These are phyloP conservation scores for Verticillium zaregamsianum DNA, from an alignment of 2,329 filamentous ascomycete species.

Conservation along the genomic window DNA sequence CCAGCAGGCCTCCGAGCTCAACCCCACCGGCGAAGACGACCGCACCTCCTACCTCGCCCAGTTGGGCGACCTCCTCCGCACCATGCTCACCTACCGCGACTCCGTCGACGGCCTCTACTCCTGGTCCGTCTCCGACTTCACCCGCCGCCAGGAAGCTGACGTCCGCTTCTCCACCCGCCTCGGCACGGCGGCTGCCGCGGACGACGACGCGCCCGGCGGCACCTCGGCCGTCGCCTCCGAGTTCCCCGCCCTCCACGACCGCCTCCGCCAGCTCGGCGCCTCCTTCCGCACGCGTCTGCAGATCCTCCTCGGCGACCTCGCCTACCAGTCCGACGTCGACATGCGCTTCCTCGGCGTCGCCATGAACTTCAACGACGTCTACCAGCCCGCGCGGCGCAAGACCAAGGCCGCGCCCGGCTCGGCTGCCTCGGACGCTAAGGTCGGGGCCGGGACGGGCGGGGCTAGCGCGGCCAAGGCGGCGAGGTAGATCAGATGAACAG, in stretches of 20 bases:
- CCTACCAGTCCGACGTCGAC: constrained; percentile 90
- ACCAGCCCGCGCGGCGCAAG: constrained; percentile 70
- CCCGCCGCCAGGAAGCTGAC: constrained; percentile 78
- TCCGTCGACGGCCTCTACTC: constrained; percentile 91
- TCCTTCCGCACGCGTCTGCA: constrained; percentile 78
- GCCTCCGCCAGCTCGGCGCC: constrained; percentile 66
- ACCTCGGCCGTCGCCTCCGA: constrained; percentile 52
- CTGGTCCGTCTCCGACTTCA: constrained; percentile 93
- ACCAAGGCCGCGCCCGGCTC: constrained; percentile 30
- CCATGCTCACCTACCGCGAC: constrained; percentile 92
- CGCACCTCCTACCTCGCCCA: constrained; percentile 79
- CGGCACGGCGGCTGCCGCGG: constrained; percentile 15
- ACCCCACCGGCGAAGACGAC: constrained; percentile 56
- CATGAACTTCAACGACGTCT: constrained; percentile 99
- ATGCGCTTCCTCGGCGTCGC: constrained; percentile 93
- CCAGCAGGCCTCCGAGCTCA: constrained; percentile 28
- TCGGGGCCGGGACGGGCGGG: too few species aligned
- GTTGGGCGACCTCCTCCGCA: constrained; percentile 85
- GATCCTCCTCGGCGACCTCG: constrained; percentile 80
- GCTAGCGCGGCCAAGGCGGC: neutral
- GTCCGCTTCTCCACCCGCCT: constrained; percentile 64
- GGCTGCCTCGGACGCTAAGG: neutral
- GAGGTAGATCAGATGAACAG: neutral
- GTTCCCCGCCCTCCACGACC: constrained; percentile 70
- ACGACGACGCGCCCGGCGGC: constrained; percentile 17